phyloP scores from a whole-genome alignment of 192 early-diverging fungal species.

The Backusella tarrabulga region DNA sequence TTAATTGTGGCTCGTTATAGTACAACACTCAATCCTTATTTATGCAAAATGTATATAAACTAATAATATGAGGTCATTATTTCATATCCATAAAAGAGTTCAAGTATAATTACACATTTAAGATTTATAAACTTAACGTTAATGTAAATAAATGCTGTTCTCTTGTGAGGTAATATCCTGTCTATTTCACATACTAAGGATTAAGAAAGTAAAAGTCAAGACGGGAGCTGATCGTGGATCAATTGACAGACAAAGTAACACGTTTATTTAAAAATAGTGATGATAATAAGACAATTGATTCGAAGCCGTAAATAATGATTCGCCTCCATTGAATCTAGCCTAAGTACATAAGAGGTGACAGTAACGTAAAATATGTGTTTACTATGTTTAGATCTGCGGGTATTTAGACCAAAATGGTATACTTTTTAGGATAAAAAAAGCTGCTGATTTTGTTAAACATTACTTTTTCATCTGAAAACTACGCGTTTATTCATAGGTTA shows the following conservation, averaged over 20 bases:
- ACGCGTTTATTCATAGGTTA: background rate
- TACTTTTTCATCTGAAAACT: background rate
- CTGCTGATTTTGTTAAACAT: background rate
- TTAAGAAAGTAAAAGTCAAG: no score
- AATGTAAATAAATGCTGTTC: background rate
- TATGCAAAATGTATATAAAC: background rate
- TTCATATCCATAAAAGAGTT: no score
- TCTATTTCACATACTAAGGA: no score
- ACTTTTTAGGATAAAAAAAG: background rate
- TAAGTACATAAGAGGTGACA: no score
- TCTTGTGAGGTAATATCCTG: background rate
- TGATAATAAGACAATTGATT: no score
- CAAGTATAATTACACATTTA: background rate
- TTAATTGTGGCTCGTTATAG: background rate
- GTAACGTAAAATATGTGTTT: background rate
- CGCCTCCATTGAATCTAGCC: no score
- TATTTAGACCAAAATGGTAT: background rate
- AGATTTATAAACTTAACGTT: no score
- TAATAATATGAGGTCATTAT: no score
- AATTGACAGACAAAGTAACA: no score
- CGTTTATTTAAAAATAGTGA: no score
- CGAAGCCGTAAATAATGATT: no score
- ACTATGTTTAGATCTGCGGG: background rate
- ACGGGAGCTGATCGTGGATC: no score
- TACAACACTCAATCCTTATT: background rate